Conservation (phyloP, 2,329 filamentous ascomycete genomes). For the Fusarium avenaceum region DNA sequence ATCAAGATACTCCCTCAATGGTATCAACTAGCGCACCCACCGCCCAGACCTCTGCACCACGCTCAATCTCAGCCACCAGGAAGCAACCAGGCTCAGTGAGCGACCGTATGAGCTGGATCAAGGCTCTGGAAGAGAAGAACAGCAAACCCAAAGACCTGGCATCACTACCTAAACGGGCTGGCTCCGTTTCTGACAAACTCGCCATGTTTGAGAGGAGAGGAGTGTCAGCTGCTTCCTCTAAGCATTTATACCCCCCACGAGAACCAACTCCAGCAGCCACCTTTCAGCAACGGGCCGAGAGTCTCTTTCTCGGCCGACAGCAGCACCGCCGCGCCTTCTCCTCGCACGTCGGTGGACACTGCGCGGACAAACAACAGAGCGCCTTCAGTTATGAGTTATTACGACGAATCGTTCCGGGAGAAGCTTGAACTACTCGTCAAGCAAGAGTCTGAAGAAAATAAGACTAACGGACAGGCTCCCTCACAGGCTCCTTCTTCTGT, state of each 20-base stretch:
- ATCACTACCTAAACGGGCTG: constrained; percentile 19
- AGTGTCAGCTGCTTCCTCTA: constrained; percentile 3
- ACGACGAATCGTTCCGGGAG: constrained; percentile 32
- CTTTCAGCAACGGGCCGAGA: constrained; percentile 10
- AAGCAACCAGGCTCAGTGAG: constrained; percentile 21
- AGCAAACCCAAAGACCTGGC: constrained; percentile 9
- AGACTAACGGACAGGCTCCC: neutral
- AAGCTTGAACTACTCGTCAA: constrained; percentile 31
- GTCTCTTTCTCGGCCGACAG: constrained; percentile 24
- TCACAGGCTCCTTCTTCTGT: neutral
- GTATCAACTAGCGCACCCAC: neutral
- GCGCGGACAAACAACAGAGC: constrained; percentile 11
- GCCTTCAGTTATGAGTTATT: constrained; percentile 32
- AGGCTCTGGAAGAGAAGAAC: constrained; percentile 22
- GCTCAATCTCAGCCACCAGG: neutral
- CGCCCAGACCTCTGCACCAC: neutral
- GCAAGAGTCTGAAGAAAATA: constrained; percentile 13
- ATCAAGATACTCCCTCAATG: neutral
- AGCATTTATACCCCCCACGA: constrained; percentile 4
- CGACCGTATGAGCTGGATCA: constrained; percentile 28
- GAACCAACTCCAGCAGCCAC: constrained; percentile 24
- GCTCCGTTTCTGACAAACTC: constrained; percentile 29
- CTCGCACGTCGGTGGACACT: constrained; percentile 27
- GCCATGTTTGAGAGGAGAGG: constrained; percentile 34
- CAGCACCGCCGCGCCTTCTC: constrained; percentile 4